Evolutionary conservation across 495 filamentous ascomycete species (phyloP).

Genomic region (Penicillium coprophilum): DNA sequence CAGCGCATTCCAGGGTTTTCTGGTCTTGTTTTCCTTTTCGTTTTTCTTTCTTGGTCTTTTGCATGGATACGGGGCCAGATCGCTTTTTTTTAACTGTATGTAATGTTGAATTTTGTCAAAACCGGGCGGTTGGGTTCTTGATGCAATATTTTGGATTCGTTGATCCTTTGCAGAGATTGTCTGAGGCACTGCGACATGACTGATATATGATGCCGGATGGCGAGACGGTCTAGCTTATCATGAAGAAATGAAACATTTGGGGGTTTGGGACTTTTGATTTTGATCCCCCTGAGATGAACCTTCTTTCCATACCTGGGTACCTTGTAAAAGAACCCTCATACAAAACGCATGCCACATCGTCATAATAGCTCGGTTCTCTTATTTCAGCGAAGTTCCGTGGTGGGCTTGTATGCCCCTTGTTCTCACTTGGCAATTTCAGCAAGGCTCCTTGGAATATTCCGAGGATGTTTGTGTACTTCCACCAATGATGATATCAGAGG

Average conservation of each 20-base stretch:
- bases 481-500: constrained; percentile 16
- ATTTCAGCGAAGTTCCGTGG: background rate
- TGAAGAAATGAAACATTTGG: constrained; percentile 20
- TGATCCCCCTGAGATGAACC: background rate
- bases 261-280: background rate
- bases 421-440: constrained; percentile 13
- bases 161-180: background rate
- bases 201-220: constrained; percentile 3
- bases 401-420: background rate
- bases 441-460: background rate
- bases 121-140: constrained; percentile 14
- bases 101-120: constrained; percentile 26
- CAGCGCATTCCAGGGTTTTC: constrained; percentile 6
- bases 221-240: constrained; percentile 3
- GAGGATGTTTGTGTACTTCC: constrained; percentile 10
- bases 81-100: constrained; percentile 28
- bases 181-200: constrained; percentile 4
- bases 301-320: background rate
- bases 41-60: constrained; percentile 11
- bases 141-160: constrained; percentile 20
- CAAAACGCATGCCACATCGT: background rate
- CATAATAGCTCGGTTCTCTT: too few species aligned
- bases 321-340: background rate
- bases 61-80: constrained; percentile 6
- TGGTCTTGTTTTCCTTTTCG: constrained; percentile 10